Base-by-base conservation (phyloP, 2,329 filamentous ascomycete genomes). In the Fusarium sp. region DNA sequence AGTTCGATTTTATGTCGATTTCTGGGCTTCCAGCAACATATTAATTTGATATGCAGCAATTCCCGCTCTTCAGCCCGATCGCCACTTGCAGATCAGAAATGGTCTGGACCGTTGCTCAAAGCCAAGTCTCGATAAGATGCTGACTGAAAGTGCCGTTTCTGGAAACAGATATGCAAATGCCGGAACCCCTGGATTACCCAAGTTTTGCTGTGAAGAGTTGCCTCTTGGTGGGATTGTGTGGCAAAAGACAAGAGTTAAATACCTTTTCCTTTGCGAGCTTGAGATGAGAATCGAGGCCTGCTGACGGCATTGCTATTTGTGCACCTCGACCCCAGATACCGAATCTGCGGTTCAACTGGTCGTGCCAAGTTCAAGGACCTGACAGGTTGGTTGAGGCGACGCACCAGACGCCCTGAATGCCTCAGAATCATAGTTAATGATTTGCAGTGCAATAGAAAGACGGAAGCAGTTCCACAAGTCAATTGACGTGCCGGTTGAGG, bases 221-320 rank as follows among this genome's bases (percentile, higher is more conserved):
- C 55, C 51, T 24, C 41, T 22, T 35, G 47, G 28, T 22, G 26
- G 33, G 24, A 9, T 39, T 10, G 53, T 22, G 38, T 41, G 33
- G 54, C 22, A 57, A 14, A 36, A 28, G 28, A 57, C n/a, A 47
- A 35, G 31, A 55, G 42, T 15, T 35, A 53, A 30, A 30, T 77
- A 81, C 79, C 79, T 61, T 65, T 73, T 61, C 72, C 73, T 44
- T 61, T 76, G 26, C 65, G 38, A 53, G 71, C 58, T 56, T 79
- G 76, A n/a, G 79, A 78, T 39, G 79, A 79, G 71, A 81, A 81
- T 36, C 59, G 75, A 56, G 76, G 75, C 61, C 68, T 74, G 65
- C 57, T 64, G 33, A 44, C 44, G 35, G 44, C 53, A 42, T 54
- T 57, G 30, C 36, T 61, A 54, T 51, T 65, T 47, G 56, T 51